Conservation (phyloP, 148 eudicot genomes). For the Linanthus parryae region DNA sequence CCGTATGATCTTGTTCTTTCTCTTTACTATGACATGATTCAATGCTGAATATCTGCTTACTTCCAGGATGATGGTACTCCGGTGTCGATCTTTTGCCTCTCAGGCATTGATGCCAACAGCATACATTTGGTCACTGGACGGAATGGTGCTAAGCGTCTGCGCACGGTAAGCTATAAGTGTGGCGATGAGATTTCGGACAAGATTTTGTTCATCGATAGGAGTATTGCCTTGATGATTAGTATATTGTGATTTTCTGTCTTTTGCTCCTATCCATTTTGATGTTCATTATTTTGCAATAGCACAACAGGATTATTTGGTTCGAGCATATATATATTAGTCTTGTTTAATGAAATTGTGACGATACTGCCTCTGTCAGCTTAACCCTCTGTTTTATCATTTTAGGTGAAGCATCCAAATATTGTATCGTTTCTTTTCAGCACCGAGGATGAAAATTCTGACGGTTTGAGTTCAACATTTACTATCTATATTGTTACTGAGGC, state of each 20-base stretch:
- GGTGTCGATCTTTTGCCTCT: conserved; percentile 81
- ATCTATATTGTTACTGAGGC: conserved; percentile 98
- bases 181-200: no score
- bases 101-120: conserved; percentile 73
- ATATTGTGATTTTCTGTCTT: no score
- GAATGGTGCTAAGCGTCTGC: conserved; percentile 95
- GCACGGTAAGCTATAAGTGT: conserved; percentile 80
- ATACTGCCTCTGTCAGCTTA: not conserved
- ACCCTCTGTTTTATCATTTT: conserved; percentile 24
- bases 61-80: conserved; percentile 90
- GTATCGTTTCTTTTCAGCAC: conserved; percentile 92
- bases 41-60: conserved; percentile 12
- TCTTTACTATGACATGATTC: no score
- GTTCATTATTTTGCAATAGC: no score
- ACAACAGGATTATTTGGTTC: not conserved
- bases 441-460: conserved; percentile 83
- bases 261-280: no score
- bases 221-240: no score
- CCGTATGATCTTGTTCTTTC: not conserved
- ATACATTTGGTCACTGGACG: conserved; percentile 96
- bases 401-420: conserved; percentile 98
- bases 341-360: not conserved
- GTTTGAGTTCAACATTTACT: conserved; percentile 63
- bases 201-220: no score
- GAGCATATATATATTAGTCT: no score